Percentiles rank a stretch among this genome's conserved stretches.
phyloP scores from a whole-genome alignment of 257 asterid genomes.

The Penstemon newberryi region DNA sequence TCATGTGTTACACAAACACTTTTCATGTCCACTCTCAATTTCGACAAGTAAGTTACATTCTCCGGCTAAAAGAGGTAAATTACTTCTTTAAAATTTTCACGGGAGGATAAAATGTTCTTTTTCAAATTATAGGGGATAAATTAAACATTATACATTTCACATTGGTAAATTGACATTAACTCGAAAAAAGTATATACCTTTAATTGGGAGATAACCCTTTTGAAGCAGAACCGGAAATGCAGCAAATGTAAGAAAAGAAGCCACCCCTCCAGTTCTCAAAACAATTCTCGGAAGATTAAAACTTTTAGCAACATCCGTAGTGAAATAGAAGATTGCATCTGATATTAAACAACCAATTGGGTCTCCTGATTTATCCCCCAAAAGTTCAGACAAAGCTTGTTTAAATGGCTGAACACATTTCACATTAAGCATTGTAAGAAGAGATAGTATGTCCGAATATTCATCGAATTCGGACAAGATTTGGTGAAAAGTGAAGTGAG shows the following conservation, averaged over 20 bases:
- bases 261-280: conserved; percentile 24
- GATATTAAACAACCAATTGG: background rate
- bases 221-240: conserved; percentile 19
- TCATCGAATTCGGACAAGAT: conserved; percentile 8
- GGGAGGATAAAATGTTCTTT: too few species aligned
- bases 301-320: conserved; percentile 20
- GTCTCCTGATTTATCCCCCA: background rate
- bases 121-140: too few species aligned
- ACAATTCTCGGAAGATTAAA: conserved; percentile 35
- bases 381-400: background rate
- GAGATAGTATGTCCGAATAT: background rate
- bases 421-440: conserved; percentile 1
- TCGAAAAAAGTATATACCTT: conserved; percentile 1
- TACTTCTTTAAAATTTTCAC: too few species aligned
- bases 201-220: conserved; percentile 19
- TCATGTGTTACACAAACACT: too few species aligned
- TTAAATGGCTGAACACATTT: background rate
- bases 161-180: too few species aligned
- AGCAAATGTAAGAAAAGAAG: conserved; percentile 18
- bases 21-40: too few species aligned
- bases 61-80: too few species aligned
- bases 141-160: too few species aligned
- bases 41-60: too few species aligned
- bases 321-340: conserved; percentile 1
- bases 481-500: conserved; percentile 22